Base-by-base conservation (phyloP, 1,284 basidiomycete genomes). In the Farysia itapuensis region DNA sequence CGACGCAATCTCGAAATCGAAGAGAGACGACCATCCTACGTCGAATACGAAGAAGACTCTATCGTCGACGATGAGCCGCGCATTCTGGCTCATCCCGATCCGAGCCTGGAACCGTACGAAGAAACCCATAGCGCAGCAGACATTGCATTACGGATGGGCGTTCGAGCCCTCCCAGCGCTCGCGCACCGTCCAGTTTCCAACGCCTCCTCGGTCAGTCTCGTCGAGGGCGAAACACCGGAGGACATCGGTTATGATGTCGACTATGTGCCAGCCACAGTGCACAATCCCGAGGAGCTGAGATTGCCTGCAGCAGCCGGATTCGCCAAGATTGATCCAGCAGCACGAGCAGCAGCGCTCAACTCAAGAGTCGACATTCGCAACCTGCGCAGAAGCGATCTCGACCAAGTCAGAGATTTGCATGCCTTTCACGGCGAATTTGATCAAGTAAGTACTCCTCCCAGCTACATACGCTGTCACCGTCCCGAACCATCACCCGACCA, bases 361-460 rank as follows among this genome's bases (percentile, higher is more conserved):
- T 49, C 58, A n/a, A 56, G 70, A 15, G 40, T 72, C 33, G 66
- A 70, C 34, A 54, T 71, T 12, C 63, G 70, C 2, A 23, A 46
- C 19, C 45, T 71, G 15, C 49, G 63, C 20, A 41, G 70, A 15
- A 44, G 59, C 42, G 70, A 72, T 23, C 42, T 72, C 29, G 70
- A 71, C 39, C 70, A 72, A 38, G 66, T 72, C n/a, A 52, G 68
- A 32, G 68, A 72, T 14, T 42, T 72, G 14, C 70, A 72, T 37
- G 65, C 63, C 45, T 63, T 60, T 24, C 66, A 70, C 41, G 70
- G 70, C 43, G 70, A 72, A 39, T 49, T 44, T 21, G 67, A 72
- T 41, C 65, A 53, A 56, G 67, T 70, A 56, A 70, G 68, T 64
- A 40, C 15, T 19, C 9, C 43, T 43, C 11, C 29, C 40, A 25